These are phyloP conservation scores for Tilletia setariae DNA, from an alignment of 1,284 basidiomycete species.

Conservation along the genomic window DNA sequence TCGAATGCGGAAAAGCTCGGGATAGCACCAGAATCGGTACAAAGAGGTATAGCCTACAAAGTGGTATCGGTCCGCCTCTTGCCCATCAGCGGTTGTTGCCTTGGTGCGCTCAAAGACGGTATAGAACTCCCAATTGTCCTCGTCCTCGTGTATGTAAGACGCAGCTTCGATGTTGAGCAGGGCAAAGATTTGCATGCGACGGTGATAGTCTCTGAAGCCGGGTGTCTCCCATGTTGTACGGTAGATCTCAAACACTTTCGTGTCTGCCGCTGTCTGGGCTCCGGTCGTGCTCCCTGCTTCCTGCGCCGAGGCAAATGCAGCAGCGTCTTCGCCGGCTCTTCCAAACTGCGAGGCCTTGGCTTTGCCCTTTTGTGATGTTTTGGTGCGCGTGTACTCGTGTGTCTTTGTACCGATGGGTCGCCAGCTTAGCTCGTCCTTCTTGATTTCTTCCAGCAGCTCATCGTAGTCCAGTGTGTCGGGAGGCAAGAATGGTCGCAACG, in stretches of 20 bases:
- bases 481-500: constrained; percentile 74
- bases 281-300: not conserved
- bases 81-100: constrained; percentile 58
- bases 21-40: constrained; percentile 46
- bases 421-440: constrained; percentile 66
- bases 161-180: constrained; percentile 85
- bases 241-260: constrained; percentile 42
- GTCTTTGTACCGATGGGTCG: constrained; percentile 73
- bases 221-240: constrained; percentile 73
- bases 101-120: constrained; percentile 41
- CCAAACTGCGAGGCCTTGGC: constrained; percentile 56
- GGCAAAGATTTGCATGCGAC: constrained; percentile 91
- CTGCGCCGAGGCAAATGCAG: not conserved
- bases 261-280: not conserved
- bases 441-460: constrained; percentile 62
- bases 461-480: constrained; percentile 57
- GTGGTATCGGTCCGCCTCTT: constrained; percentile 77
- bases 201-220: constrained; percentile 86
- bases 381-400: constrained; percentile 67
- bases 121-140: constrained; percentile 57
- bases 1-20: constrained; percentile 29
- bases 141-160: constrained; percentile 68
- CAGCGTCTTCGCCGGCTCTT: not conserved
- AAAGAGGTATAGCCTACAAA: constrained; percentile 55
- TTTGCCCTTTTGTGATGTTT: constrained; percentile 38